Base-by-base conservation (phyloP, 1,139 yeast species). In the Hanseniaspora uvarum region DNA sequence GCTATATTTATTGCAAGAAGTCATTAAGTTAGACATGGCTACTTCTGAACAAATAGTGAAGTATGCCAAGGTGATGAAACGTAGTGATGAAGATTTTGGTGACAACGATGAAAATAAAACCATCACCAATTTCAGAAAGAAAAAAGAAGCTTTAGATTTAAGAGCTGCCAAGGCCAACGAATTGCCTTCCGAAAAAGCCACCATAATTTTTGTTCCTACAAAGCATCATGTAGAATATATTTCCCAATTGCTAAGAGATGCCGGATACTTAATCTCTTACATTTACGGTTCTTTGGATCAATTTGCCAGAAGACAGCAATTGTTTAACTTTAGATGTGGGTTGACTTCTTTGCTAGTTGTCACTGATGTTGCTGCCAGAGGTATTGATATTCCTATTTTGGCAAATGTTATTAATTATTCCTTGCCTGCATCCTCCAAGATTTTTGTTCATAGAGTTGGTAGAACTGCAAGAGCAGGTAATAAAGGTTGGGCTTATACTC, bases 391-490 rank as follows among this genome's bases (percentile, higher is more conserved):
- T 60, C 99, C 99, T 0, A 81, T 92, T 57, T 77, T 92, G 65
- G 96, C 97, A 14, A 89, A 92, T 64, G 98, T 92, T 52, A 76
- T 92, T 62, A 94, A 92, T 68, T 89, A 80, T 67, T 81, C 95
- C 0, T 73, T 92, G 56, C 98, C 99, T 5, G 83, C 89, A 0
- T 83, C 94, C 2, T 88, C 96, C 4, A 92, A 94, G 67, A 85
- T 89, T 56, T 94, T 92, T 68, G 80, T 92, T 55, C 99, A 92
- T 70, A 80, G 99, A 71, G 98, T 94, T 53, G 99, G 99, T 68
- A 82, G 99, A 76, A 92, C 99, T 46, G 99, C 98, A 14, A 84
- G 99, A 76, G 98, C 98, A 11, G 99, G 99, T 66, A 83, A 88
- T 65, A 80, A 79, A 61, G 99, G 99, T 65, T 89, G 97, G 95